Conservation (phyloP, 805 yeast species). For the Kodamaea restingae region DNA sequence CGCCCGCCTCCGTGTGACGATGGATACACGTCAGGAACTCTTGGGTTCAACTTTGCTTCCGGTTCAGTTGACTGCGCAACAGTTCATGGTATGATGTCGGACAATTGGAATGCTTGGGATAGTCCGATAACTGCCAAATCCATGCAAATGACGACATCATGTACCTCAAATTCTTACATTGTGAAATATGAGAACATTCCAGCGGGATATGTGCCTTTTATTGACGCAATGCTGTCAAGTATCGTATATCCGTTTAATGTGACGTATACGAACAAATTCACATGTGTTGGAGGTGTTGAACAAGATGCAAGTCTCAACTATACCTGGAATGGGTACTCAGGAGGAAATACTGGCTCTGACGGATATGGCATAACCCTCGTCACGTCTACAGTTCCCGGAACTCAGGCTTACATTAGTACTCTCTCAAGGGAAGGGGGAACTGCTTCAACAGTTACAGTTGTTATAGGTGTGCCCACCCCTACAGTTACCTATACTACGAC, state of each 20-base stretch:
- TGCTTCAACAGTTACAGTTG: conserved; percentile 10
- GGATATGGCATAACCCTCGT: conserved; percentile 2
- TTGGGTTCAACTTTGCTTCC: conserved; percentile 16
- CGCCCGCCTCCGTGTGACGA: conserved; percentile 16
- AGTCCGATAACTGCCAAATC: conserved; percentile 8
- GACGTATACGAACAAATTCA: conserved; percentile 11
- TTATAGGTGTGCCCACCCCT: conserved; percentile 8
- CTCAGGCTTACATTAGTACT: not conserved
- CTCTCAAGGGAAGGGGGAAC: conserved; percentile 12
- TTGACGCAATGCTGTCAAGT: conserved; percentile 12
- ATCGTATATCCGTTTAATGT: not conserved
- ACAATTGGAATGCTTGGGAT: conserved; percentile 20
- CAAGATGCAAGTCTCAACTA: not conserved
- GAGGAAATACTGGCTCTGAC: conserved; percentile 3
- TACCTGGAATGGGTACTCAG: conserved; percentile 5
- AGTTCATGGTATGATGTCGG: conserved; percentile 18
- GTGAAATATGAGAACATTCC: conserved; percentile 20
- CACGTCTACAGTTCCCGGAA: conserved; percentile 13
- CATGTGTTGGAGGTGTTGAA: conserved; percentile 11
- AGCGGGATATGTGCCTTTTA: conserved; percentile 26
- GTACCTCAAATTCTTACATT: conserved; percentile 10
- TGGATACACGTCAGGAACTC: conserved; percentile 19
- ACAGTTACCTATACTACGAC: not conserved
- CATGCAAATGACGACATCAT: conserved; percentile 6
- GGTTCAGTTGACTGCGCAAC: conserved; percentile 19